Base-by-base conservation (phyloP, 2,329 filamentous ascomycete species). In the Periconia sp. region DNA sequence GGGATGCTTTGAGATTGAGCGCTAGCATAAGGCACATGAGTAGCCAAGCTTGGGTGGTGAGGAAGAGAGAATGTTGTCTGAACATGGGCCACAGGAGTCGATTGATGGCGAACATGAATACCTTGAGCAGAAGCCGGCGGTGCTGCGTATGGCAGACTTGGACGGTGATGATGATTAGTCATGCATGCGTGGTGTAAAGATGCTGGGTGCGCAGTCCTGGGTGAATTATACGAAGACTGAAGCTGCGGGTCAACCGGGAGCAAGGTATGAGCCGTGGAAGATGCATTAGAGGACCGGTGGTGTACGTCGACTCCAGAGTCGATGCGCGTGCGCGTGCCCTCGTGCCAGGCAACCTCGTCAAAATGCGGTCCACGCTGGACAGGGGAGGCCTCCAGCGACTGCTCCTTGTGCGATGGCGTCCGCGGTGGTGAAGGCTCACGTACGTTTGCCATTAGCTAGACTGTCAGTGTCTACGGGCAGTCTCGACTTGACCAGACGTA, bases 391-490 rank as follows among this genome's bases (percentile, higher is more conserved):
- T 59, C 56, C 12, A 47, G 48, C 12, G 61, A 65, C 9, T 40
- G 54, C 35, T 61, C 52, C 15, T 52, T 57, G 23, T 59, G 57
- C 12, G 59, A 56, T 8, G 65, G 65, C 28, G 65, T 68, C n/a
- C 52, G 53, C 15, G 65, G 65, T 12, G 65, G 65, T 19, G 65
- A 66, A 5, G 58, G 58, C 37, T 63, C 63, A n/a, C 52, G 56
- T 24, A 59, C 56, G 21, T 54, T 56, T 23, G 61, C 46, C 8
- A 65, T 43, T 17, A 67, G 56, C 64, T 67, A 3, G 5, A 1
- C 4, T 13, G 41, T 62, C 15, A 62, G 52, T 40, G 15, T 11
- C 2, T 5, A 11, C 9, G 12, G 8, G 7, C 6, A 9, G 18
- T 3, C 21, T 23, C 9, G 5, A 12, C 10, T 16, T 10, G n/a